phyloP scores from a whole-genome alignment of 2,329 filamentous ascomycete genomes.

The Fusarium transvaalense region DNA sequence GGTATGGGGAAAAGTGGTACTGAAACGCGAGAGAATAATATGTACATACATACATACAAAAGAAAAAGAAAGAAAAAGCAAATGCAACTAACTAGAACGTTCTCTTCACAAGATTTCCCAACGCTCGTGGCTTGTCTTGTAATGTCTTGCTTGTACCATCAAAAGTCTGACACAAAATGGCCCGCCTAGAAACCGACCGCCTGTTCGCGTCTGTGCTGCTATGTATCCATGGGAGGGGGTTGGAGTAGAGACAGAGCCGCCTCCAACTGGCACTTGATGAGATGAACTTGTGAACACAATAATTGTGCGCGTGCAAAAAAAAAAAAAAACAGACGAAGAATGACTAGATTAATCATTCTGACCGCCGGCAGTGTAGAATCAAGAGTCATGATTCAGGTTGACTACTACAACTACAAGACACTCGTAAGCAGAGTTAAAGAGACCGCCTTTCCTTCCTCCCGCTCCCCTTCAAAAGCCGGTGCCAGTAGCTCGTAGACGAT shows the following conservation, averaged over 20 bases:
- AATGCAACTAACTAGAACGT: not conserved
- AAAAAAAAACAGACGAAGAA: not conserved
- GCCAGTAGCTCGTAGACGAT: constrained; percentile 28
- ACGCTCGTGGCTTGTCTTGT: constrained; percentile 37
- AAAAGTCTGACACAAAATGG: constrained; percentile 27
- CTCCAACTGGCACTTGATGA: constrained; percentile 29
- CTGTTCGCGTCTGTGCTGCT: constrained; percentile 29
- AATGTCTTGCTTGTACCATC: not conserved
- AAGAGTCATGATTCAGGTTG: constrained; percentile 19
- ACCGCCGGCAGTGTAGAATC: not conserved
- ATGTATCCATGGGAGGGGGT: too few relatives aligned
- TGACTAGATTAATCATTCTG: constrained; percentile 8
- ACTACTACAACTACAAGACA: constrained; percentile 1
- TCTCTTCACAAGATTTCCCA: constrained; percentile 28
- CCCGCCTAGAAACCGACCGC: constrained; percentile 11
- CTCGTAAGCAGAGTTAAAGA: constrained; percentile 11
- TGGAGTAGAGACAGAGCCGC: constrained; percentile 1
- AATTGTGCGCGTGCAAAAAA: not conserved
- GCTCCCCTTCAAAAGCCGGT: constrained; percentile 3
- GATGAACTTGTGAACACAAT: constrained; percentile 32
- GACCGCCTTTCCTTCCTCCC: constrained; percentile 13
- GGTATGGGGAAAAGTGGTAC: constrained; percentile 14
- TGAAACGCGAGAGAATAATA: constrained; percentile 8
- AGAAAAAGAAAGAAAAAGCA: too few relatives aligned
- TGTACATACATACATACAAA: too few relatives aligned